phyloP scores from a whole-genome alignment of 345 rosid genomes.

The Salix caprea region DNA sequence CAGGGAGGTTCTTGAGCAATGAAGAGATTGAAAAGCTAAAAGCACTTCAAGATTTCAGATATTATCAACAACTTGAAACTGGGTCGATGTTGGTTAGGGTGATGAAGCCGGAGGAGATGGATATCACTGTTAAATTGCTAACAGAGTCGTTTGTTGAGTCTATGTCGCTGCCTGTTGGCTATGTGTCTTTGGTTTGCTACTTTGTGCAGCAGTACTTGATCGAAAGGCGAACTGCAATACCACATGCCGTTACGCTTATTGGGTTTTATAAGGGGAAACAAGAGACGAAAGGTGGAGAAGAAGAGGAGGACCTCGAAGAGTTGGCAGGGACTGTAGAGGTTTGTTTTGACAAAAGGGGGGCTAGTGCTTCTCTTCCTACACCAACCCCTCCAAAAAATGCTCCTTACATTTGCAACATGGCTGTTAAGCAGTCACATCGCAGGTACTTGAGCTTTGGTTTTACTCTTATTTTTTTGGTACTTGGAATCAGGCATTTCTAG shows the following conservation, averaged over 20 bases:
- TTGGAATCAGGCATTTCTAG: background rate
- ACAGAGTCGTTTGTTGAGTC: slow-evolving; percentile 84
- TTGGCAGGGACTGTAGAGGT: slow-evolving; percentile 94
- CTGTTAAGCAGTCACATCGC: slow-evolving; percentile 65
- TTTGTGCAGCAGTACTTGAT: slow-evolving; percentile 81
- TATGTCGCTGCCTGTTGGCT: slow-evolving; percentile 64
- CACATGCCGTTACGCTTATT: slow-evolving; percentile 75
- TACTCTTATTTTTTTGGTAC: background rate
- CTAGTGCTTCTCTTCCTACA: slow-evolving; percentile 72
- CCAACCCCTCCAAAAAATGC: slow-evolving; percentile 71
- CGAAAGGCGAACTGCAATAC: slow-evolving; percentile 64
- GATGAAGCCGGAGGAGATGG: slow-evolving; percentile 75
- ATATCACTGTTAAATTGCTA: slow-evolving; percentile 54
- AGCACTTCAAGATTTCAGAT: slow-evolving; percentile 57
- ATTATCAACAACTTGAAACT: slow-evolving; percentile 43
- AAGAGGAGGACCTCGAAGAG: slow-evolving; percentile 30
- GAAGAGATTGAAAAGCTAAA: slow-evolving; percentile 69
- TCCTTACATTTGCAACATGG: slow-evolving; percentile 86
- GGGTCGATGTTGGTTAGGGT: slow-evolving; percentile 69
- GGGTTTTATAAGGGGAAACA: slow-evolving; percentile 51
- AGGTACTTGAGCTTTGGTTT: slow-evolving; percentile 41
- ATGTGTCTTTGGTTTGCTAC: slow-evolving; percentile 57
- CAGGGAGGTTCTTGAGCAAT: slow-evolving; percentile 55
- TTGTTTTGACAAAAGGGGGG: slow-evolving; percentile 64
- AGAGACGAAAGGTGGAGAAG: slow-evolving; percentile 19